phyloP scores from a whole-genome alignment of 768 basidiomycete species.

The Saitozyma podzolica region DNA sequence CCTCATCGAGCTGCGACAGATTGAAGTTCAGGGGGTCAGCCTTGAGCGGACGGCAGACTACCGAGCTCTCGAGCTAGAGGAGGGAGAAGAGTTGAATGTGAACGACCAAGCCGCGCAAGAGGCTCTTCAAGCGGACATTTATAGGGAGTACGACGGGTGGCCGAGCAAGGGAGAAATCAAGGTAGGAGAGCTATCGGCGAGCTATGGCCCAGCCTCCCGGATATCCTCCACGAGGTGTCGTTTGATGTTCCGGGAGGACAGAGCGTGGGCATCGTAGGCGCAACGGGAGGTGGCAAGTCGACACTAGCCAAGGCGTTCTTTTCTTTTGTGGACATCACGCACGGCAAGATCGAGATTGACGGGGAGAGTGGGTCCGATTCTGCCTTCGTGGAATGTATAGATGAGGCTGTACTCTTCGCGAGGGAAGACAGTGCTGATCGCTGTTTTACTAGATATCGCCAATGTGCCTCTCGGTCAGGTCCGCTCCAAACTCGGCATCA shows the following conservation, averaged over 20 bases:
- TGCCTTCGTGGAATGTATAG: too few relatives aligned
- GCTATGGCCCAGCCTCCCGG: slow-evolving; percentile 35
- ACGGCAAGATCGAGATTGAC: slow-evolving; percentile 44
- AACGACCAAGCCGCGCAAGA: slow-evolving; percentile 2
- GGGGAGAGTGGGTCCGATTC: slow-evolving; percentile 24
- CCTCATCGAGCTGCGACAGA: slow-evolving; percentile 17
- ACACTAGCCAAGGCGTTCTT: slow-evolving; percentile 49
- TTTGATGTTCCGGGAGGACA: slow-evolving; percentile 36
- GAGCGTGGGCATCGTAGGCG: slow-evolving; percentile 46
- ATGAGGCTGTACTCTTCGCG: background rate
- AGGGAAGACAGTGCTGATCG: slow-evolving; percentile 1
- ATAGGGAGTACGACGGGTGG: slow-evolving; percentile 14
- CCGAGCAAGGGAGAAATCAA: slow-evolving; percentile 19
- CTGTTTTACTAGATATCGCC: slow-evolving; percentile 25
- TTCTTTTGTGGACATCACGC: slow-evolving; percentile 43
- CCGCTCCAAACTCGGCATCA: slow-evolving; percentile 42
- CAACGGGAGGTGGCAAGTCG: slow-evolving; percentile 46
- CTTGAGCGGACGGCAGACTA: slow-evolving; percentile 42
- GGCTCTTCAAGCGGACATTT: slow-evolving; percentile 1
- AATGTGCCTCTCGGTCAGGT: slow-evolving; percentile 37
- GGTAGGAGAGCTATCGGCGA: slow-evolving; percentile 20
- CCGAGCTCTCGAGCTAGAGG: slow-evolving; percentile 37
- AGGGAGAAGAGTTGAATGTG: slow-evolving; percentile 13
- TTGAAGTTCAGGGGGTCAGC: slow-evolving; percentile 32
- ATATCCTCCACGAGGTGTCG: slow-evolving; percentile 42